Conservation (phyloP, 2,329 filamentous ascomycete species). For the Daldinia sp. region DNA sequence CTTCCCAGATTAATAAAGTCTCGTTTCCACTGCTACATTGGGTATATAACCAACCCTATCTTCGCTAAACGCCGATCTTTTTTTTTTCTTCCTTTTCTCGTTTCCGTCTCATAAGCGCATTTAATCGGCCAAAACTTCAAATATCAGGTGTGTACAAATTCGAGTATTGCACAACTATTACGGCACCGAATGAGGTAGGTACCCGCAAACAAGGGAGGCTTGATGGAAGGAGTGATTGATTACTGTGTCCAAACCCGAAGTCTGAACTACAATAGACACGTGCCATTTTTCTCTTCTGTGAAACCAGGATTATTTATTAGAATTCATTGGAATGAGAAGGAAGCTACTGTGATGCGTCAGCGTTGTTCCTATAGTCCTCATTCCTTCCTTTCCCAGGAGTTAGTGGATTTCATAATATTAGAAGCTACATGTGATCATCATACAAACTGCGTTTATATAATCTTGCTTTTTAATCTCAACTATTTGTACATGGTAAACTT, state of each 20-base stretch:
- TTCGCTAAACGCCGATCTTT: constrained; percentile 2
- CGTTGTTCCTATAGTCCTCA: not conserved
- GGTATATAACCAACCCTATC: constrained; percentile 2
- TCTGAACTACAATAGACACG: not conserved
- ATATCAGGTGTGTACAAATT: constrained; percentile 1
- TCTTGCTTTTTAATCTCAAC: too few relatives aligned
- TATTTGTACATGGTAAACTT: too few relatives aligned
- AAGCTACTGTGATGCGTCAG: not conserved
- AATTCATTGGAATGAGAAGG: not conserved
- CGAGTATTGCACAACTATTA: not conserved
- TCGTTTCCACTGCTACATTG: not conserved
- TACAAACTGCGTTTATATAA: not conserved
- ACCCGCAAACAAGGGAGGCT: not conserved
- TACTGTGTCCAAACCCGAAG: not conserved
- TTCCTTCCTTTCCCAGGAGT: not conserved
- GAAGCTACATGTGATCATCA: not conserved
- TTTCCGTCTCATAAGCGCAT: not conserved
- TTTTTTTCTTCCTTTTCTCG: not conserved
- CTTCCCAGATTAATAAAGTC: constrained; percentile 4
- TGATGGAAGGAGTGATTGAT: not conserved
- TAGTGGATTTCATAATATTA: too few relatives aligned
- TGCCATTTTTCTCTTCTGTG: not conserved
- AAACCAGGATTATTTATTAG: not conserved
- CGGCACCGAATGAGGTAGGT: constrained; percentile 8
- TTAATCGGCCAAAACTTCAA: not conserved